Conservation (phyloP, 306 rosid genomes). For the Trifolium dubium region DNA sequence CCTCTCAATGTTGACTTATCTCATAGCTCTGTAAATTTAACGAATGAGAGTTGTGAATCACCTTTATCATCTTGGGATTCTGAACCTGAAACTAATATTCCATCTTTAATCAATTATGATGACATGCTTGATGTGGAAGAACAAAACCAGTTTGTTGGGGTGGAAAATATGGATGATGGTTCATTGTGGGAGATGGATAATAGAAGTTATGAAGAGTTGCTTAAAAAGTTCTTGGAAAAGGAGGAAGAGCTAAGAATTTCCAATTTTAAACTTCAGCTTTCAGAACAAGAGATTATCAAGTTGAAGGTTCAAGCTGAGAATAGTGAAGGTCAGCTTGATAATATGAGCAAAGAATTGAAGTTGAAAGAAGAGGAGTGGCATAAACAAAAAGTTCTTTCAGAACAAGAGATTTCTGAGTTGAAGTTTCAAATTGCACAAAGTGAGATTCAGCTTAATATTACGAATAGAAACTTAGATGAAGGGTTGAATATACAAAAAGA, state of each 20-base stretch:
- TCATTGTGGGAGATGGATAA: constrained; percentile 32
- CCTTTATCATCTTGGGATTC: constrained; percentile 39
- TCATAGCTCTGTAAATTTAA: constrained; percentile 53
- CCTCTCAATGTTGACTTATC: constrained; percentile 52
- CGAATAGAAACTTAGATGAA: no score
- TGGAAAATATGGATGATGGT: constrained; percentile 38
- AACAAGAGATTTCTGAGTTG: constrained; percentile 35
- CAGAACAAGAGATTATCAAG: not conserved
- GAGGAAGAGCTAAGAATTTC: not conserved
- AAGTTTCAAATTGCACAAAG: constrained; percentile 55
- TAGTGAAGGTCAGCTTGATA: not conserved
- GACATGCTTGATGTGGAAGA: constrained; percentile 43
- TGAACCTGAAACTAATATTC: constrained; percentile 28
- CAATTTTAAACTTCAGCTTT: not conserved
- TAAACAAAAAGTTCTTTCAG: not conserved
- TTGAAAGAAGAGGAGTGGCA: constrained; percentile 49
- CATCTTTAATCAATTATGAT: constrained; percentile 26
- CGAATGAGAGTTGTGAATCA: constrained; percentile 56
- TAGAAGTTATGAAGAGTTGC: constrained; percentile 12
- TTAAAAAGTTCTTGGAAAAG: not conserved
- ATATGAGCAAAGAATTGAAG: not conserved
- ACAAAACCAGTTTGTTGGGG: not conserved
- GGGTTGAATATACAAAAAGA: constrained; percentile 36
- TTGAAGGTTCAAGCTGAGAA: not conserved
- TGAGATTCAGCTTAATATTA: no score